Evolutionary conservation across 139 green algal genomes (phyloP).

Genomic region (Micractinium conductrix): DNA sequence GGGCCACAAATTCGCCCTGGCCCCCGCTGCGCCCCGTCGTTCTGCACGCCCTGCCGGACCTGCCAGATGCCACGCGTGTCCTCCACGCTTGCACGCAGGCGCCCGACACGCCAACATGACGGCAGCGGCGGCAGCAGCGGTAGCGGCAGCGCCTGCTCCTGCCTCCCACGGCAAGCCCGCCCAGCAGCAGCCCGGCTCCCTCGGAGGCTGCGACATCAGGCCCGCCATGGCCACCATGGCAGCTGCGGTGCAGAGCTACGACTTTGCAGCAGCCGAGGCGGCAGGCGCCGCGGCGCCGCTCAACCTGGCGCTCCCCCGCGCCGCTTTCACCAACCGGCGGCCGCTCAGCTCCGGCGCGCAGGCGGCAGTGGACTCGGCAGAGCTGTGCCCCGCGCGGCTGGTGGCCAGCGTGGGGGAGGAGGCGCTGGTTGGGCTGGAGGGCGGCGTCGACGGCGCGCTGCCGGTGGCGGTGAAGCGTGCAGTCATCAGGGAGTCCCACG

Average conservation of each 20-base stretch:
- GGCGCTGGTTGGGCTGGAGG: neutral
- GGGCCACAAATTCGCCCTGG: no score
- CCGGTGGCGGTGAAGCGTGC: constrained; percentile 81
- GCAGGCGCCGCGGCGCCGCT: constrained; percentile 12
- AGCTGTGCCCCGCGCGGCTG: constrained; percentile 12
- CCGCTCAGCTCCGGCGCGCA: constrained; percentile 51
- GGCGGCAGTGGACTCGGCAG: constrained; percentile 47
- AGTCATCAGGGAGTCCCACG: constrained; percentile 55
- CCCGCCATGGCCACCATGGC: constrained; percentile 48
- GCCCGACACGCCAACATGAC: no score
- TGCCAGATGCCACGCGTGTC: no score
- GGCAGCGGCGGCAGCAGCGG: no score
- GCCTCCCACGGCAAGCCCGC: neutral
- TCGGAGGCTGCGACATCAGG: no score
- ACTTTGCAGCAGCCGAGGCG: constrained; percentile 51
- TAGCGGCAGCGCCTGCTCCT: no score
- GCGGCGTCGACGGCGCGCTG: constrained; percentile 14
- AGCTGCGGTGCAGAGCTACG: constrained; percentile 34
- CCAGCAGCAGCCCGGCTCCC: neutral
- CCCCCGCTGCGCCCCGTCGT: no score
- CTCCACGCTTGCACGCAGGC: no score
- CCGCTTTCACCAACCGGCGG: neutral
- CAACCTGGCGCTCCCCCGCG: constrained; percentile 37
- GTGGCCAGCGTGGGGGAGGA: neutral
- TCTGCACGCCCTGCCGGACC: no score